Conservation (phyloP, 176 grass and related monocot species). For the Dendrocalamus sinicus region DNA sequence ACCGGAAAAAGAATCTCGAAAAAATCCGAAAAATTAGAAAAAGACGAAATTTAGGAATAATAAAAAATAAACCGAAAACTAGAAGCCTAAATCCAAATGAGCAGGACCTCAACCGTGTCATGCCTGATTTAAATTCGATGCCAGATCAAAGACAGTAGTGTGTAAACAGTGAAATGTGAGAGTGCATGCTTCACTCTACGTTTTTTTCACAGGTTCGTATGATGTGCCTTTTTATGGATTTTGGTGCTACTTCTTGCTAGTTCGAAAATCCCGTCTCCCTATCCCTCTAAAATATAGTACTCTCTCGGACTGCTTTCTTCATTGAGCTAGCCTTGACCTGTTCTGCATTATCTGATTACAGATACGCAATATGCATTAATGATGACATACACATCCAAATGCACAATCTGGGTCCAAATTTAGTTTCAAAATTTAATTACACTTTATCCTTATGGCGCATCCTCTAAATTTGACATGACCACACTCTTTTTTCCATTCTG, state of each 20-base stretch:
- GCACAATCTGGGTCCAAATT: not conserved
- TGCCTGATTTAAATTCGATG: no score
- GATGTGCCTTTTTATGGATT: not conserved
- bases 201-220: conserved; percentile 18
- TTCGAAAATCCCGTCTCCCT: no score
- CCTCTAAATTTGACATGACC: not conserved
- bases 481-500: not conserved
- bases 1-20: no score
- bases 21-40: no score
- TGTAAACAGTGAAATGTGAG: not conserved
- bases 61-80: no score
- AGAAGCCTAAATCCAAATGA: no score
- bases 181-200: not conserved
- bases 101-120: no score
- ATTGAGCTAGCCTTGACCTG: not conserved
- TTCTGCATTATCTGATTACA: not conserved
- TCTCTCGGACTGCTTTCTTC: not conserved
- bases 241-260: not conserved
- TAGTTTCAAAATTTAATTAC: not conserved
- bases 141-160: no score
- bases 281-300: not conserved
- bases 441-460: not conserved
- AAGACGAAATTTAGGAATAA: no score
- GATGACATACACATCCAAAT: not conserved
- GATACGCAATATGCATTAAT: not conserved